Conservation (phyloP, 2,329 filamentous ascomycete genomes). For the Trichoderma simmonsii region DNA sequence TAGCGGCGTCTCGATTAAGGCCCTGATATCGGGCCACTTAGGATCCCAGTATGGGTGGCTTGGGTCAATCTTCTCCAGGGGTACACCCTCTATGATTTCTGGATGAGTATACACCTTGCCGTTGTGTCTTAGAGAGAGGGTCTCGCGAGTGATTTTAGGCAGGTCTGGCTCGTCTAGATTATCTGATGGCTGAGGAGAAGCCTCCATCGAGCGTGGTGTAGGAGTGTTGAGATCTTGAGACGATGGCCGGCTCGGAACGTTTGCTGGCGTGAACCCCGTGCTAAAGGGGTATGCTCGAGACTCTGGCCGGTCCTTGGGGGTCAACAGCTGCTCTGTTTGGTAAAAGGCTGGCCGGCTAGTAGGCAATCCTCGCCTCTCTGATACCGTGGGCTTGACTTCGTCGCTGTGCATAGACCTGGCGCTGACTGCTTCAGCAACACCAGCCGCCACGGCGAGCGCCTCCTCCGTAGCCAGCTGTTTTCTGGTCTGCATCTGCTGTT, state of each 20-base stretch:
- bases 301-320: constrained; percentile 27
- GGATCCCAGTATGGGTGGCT: constrained; percentile 55
- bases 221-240: constrained; percentile 32
- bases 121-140: constrained; percentile 46
- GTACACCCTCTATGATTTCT: constrained; percentile 51
- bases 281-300: constrained; percentile 7
- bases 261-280: constrained; percentile 34
- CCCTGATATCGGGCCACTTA: constrained; percentile 47
- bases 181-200: constrained; percentile 27
- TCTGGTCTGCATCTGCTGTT: neutral
- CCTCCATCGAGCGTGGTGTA: constrained; percentile 27
- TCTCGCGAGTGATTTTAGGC: constrained; percentile 42
- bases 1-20: constrained; percentile 42
- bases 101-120: constrained; percentile 50
- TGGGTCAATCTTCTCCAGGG: constrained; percentile 49
- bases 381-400: neutral
- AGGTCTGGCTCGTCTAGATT: constrained; percentile 21
- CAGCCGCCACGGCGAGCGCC: constrained; percentile 6
- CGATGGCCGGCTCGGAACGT: constrained; percentile 28
- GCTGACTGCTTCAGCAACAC: neutral
- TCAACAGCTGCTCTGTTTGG: constrained; percentile 29
- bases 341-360: constrained; percentile 20
- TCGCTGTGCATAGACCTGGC: neutral
- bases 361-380: neutral
- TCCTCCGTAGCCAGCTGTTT: constrained; percentile 9